A percentile compares a stretch with the other conserved stretches of the same genome.
Evolutionary conservation across 2,329 filamentous ascomycete genomes (phyloP).

Genomic region (Arachnomyces sp.): DNA sequence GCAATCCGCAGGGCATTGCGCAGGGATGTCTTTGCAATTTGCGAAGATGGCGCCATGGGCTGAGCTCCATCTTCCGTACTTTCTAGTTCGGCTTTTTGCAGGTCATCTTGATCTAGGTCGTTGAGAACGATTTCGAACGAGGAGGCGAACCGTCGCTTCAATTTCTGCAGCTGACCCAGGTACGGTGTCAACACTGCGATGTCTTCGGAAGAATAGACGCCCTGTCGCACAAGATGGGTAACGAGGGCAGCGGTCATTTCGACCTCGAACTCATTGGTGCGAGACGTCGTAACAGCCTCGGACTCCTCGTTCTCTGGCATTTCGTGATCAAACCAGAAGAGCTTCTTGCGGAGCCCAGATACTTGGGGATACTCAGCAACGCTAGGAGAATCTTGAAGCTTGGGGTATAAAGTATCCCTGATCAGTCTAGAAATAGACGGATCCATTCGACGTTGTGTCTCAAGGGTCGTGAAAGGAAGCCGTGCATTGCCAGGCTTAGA

Average conservation of each 20-base stretch:
- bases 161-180: conserved; percentile 44
- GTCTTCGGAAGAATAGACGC: conserved; percentile 39
- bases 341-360: conserved; percentile 38
- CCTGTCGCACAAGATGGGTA: conserved; percentile 59
- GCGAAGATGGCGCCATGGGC: conserved; percentile 1
- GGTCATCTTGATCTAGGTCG: conserved; percentile 54
- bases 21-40: conserved; percentile 35
- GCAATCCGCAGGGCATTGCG: conserved; percentile 48
- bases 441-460: conserved; percentile 59
- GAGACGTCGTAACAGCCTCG: conserved; percentile 30
- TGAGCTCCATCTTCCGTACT: too few relatives aligned
- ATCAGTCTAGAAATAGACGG: conserved; percentile 56
- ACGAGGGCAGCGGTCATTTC: conserved; percentile 58
- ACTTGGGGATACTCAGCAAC: conserved; percentile 36
- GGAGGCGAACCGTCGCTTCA: conserved; percentile 30
- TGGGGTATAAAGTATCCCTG: conserved; percentile 50
- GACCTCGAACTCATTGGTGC: conserved; percentile 50
- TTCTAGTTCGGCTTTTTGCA: conserved; percentile 34
- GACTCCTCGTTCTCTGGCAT: conserved; percentile 30
- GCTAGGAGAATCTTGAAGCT: conserved; percentile 44
- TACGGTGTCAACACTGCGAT: conserved; percentile 65
- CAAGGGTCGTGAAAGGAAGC: conserved; percentile 38
- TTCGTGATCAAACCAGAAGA: conserved; percentile 49
- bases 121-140: conserved; percentile 57
- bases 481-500: conserved; percentile 10